A percentile compares a stretch with the other conserved stretches of the same genome.
Conservation (phyloP, 1,284 basidiomycete species). For the Naganishia sp. region DNA sequence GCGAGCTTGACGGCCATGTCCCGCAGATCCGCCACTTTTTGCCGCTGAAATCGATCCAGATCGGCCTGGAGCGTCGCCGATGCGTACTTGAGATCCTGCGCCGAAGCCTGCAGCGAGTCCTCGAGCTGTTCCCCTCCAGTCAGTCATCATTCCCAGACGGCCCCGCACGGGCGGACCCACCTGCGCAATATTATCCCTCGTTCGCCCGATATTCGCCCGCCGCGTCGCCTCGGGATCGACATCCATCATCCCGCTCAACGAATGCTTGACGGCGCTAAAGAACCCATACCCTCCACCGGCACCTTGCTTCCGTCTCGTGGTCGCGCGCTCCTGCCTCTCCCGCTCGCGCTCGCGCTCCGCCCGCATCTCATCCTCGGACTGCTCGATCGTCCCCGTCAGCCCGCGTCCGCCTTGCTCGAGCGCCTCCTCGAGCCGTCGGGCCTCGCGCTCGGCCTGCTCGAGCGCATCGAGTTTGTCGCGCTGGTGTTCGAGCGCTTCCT, state of each 20-base stretch:
- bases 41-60: conserved; percentile 94
- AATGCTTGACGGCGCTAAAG: conserved; percentile 88
- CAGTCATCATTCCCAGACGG: neutral
- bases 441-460: conserved; percentile 89
- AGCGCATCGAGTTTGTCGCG: conserved; percentile 84
- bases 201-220: conserved; percentile 88
- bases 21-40: conserved; percentile 93
- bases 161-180: conserved; percentile 55
- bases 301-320: conserved; percentile 10
- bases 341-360: conserved; percentile 33
- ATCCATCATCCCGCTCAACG: conserved; percentile 96
- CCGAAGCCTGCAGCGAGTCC: conserved; percentile 82
- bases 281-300: conserved; percentile 75
- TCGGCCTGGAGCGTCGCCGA: conserved; percentile 96
- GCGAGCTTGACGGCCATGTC: conserved; percentile 91
- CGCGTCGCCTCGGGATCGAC: conserved; percentile 95
- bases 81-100: conserved; percentile 91
- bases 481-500: conserved; percentile 84
- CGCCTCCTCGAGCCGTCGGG: conserved; percentile 83
- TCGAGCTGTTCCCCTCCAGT: conserved; percentile 66
- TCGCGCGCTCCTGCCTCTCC: conserved; percentile 36
- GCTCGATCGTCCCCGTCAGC: conserved; percentile 30
- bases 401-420: conserved; percentile 57
- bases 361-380: conserved; percentile 33
- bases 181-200: conserved; percentile 88